A percentile compares a stretch with the other conserved stretches of the same genome.
Conservation (phyloP, 192 early-diverging fungal genomes). For the Coemansia sp. region DNA sequence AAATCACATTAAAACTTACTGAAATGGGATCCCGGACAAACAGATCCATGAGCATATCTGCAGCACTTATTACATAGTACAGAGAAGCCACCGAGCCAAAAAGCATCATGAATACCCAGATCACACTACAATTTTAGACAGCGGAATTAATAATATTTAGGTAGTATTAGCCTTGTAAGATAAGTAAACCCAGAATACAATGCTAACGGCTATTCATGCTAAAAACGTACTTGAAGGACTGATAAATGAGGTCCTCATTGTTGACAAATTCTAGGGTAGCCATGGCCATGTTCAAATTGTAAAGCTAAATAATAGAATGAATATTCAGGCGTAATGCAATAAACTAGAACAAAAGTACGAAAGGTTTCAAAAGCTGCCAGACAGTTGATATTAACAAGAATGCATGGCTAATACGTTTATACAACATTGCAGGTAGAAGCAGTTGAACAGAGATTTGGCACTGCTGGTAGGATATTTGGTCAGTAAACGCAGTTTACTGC, state of each 20-base stretch:
- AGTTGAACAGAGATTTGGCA: neutral
- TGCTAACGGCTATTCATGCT: neutral
- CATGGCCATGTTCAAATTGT: conserved; percentile 11
- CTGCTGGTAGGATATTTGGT: neutral
- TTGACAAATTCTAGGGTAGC: conserved; percentile 13
- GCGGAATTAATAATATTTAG: too few species aligned
- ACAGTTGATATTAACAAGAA: neutral
- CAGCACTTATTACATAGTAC: conserved; percentile 34
- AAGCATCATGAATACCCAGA: conserved; percentile 49
- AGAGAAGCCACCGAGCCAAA: conserved; percentile 26
- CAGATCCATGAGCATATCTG: conserved; percentile 35
- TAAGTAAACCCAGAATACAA: neutral
- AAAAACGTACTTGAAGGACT: conserved; percentile 33
- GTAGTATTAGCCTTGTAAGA: neutral
- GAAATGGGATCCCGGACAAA: conserved; percentile 35
- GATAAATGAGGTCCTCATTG: conserved; percentile 24
- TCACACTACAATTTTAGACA: conserved; percentile 11
- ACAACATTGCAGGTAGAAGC: neutral
- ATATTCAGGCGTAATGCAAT: neutral
- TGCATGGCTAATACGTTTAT: neutral
- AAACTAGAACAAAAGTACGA: too few species aligned
- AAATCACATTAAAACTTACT: conserved; percentile 13
- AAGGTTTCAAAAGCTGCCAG: neutral
- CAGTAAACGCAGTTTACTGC: neutral
- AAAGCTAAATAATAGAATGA: neutral